phyloP scores from a whole-genome alignment of 495 filamentous ascomycete species.

The Talaromyces thailandensis region DNA sequence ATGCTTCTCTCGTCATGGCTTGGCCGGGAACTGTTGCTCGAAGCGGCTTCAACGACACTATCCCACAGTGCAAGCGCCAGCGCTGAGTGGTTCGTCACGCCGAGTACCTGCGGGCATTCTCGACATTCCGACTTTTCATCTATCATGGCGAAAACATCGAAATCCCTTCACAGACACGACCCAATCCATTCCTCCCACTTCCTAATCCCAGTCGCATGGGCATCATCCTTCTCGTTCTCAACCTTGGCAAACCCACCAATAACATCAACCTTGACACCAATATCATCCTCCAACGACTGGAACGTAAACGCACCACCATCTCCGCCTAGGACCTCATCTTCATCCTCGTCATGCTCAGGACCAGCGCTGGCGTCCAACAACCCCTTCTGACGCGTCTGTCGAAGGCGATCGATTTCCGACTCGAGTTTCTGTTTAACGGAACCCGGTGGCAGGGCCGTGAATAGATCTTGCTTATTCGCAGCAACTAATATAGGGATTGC shows the following conservation, averaged over 20 bases:
- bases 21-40: not conserved
- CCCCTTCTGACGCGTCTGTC: constrained; percentile 69
- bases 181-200: constrained; percentile 90
- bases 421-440: constrained; percentile 72
- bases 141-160: not conserved
- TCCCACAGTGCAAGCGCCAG: not conserved
- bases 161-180: constrained; percentile 37
- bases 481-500: constrained; percentile 71
- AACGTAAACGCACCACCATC: constrained; percentile 68
- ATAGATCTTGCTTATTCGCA: constrained; percentile 92
- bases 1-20: not conserved
- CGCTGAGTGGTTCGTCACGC: not conserved
- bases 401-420: constrained; percentile 70
- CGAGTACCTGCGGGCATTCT: not conserved
- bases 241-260: constrained; percentile 68
- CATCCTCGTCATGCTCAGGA: constrained; percentile 60
- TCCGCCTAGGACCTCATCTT: constrained; percentile 75
- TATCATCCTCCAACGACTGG: constrained; percentile 69
- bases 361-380: constrained; percentile 54
- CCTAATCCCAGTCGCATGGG: constrained; percentile 46
- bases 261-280: constrained; percentile 65
- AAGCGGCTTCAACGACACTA: not conserved
- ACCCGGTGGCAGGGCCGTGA: constrained; percentile 78
- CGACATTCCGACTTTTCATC: not conserved
- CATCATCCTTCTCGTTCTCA: constrained; percentile 43